Evolutionary conservation across 352 stramenopile genomes (phyloP).

Genomic region (Ophiocytium majus): DNA sequence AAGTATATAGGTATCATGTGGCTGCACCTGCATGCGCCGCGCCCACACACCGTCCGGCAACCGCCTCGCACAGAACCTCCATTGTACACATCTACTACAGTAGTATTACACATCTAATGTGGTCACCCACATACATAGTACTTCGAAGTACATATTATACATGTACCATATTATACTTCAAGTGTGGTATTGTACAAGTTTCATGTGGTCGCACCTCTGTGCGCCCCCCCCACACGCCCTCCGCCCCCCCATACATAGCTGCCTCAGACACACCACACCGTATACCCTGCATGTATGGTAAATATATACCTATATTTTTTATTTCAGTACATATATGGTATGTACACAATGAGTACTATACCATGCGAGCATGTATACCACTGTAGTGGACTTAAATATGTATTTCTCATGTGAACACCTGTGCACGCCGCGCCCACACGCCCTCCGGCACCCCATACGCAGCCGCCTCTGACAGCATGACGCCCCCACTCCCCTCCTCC

Average conservation of each 20-base stretch:
- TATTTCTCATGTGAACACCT: background rate
- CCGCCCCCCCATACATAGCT: too few relatives aligned
- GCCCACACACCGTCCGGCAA: slow-evolving; percentile 5
- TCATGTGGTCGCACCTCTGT: too few relatives aligned
- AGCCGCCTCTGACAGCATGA: background rate
- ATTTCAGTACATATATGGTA: background rate
- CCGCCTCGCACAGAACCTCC: background rate
- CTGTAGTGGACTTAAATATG: background rate
- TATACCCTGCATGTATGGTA: too few relatives aligned
- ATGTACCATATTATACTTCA: too few relatives aligned
- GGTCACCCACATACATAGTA: too few relatives aligned
- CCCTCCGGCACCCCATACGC: background rate
- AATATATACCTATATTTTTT: background rate
- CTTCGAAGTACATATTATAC: too few relatives aligned
- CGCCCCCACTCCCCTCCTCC: background rate
- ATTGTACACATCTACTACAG: too few relatives aligned
- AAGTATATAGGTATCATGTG: background rate
- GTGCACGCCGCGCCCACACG: background rate
- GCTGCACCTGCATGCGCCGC: background rate
- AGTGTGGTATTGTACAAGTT: too few relatives aligned
- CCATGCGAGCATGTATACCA: background rate
- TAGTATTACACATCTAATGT: too few relatives aligned
- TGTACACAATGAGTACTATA: too few relatives aligned
- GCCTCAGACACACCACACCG: too few relatives aligned
- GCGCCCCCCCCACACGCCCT: too few relatives aligned